Percentiles rank a stretch among this genome's conserved stretches.
phyloP scores from a whole-genome alignment of 768 basidiomycete species.

The Boletus edulis region DNA sequence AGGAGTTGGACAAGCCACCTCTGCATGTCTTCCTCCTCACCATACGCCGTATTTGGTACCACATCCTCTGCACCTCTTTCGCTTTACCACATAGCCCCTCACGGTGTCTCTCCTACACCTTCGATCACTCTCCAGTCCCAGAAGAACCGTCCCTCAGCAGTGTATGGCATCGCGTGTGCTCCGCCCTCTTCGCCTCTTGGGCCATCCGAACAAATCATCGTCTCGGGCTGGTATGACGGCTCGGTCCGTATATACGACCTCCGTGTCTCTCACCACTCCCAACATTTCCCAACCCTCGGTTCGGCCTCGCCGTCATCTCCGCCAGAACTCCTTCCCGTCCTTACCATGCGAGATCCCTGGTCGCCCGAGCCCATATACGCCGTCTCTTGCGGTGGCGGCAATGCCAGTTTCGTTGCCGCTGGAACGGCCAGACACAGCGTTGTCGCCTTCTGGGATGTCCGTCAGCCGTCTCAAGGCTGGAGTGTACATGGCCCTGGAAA shows the following conservation, averaged over 20 bases:
- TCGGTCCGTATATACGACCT: conserved; percentile 73
- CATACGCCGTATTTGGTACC: conserved; percentile 69
- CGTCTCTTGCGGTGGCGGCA: conserved; percentile 72
- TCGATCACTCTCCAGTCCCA: conserved; percentile 46
- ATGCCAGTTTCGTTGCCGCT: conserved; percentile 63
- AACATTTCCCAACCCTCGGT: neutral
- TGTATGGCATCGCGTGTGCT: conserved; percentile 66
- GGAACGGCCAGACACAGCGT: conserved; percentile 77
- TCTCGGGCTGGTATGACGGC: conserved; percentile 85
- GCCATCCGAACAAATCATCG: conserved; percentile 63
- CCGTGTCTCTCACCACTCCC: conserved; percentile 40
- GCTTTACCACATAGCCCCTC: conserved; percentile 51
- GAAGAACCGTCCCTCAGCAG: conserved; percentile 47
- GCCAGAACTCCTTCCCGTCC: conserved; percentile 51
- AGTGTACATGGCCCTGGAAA: conserved; percentile 80
- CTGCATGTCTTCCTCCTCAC: conserved; percentile 45
- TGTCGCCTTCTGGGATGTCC: conserved; percentile 81
- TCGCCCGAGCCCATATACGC: conserved; percentile 73
- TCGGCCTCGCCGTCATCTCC: conserved; percentile 14
- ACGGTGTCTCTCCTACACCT: conserved; percentile 46
- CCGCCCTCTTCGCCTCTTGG: conserved; percentile 68
- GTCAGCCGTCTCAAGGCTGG: conserved; percentile 61
- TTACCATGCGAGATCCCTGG: conserved; percentile 66
- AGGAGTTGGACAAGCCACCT: conserved; percentile 68
- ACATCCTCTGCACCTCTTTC: conserved; percentile 55